Conservation (phyloP, 805 yeast genomes). For the Candida coquimbonensis region DNA sequence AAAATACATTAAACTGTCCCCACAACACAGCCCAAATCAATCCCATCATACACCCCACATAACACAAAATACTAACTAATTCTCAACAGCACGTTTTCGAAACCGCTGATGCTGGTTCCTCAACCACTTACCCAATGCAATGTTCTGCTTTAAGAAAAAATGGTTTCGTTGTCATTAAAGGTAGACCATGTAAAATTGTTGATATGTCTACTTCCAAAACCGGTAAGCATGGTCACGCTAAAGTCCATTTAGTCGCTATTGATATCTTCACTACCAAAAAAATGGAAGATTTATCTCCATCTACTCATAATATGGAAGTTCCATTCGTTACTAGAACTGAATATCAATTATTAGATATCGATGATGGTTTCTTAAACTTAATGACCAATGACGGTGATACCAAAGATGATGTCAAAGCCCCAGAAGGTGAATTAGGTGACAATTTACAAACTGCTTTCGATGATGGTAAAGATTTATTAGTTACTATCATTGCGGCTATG, state of each 20-base stretch:
- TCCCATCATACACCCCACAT: too few relatives aligned
- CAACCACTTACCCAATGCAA: slow-evolving; percentile 97
- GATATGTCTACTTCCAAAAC: slow-evolving; percentile 99
- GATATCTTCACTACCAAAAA: slow-evolving; percentile 99
- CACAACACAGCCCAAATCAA: too few relatives aligned
- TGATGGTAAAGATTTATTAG: slow-evolving; percentile 95
- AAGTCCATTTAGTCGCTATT: slow-evolving; percentile 98
- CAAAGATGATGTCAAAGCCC: slow-evolving; percentile 97
- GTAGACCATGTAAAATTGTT: slow-evolving; percentile 99
- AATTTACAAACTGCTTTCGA: slow-evolving; percentile 88
- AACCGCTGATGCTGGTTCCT: slow-evolving; percentile 98
- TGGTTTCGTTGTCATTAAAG: slow-evolving; percentile 98
- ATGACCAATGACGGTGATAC: slow-evolving; percentile 97
- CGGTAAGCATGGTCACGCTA: slow-evolving; percentile 99
- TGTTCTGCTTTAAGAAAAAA: slow-evolving; percentile 99
- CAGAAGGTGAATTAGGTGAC: slow-evolving; percentile 98
- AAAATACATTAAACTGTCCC: too few relatives aligned
- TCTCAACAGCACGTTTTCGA: slow-evolving; percentile 76
- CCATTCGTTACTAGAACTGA: slow-evolving; percentile 96
- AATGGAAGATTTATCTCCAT: slow-evolving; percentile 99
- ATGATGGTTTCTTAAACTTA: slow-evolving; percentile 94
- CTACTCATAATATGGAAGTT: slow-evolving; percentile 99
- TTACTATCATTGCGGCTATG: slow-evolving; percentile 97
- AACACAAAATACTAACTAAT: not conserved
- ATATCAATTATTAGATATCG: slow-evolving; percentile 95